A percentile compares a stretch with the other conserved stretches of the same genome.
phyloP scores from a whole-genome alignment of 2,329 filamentous ascomycete species.

The Endothia cerciana region DNA sequence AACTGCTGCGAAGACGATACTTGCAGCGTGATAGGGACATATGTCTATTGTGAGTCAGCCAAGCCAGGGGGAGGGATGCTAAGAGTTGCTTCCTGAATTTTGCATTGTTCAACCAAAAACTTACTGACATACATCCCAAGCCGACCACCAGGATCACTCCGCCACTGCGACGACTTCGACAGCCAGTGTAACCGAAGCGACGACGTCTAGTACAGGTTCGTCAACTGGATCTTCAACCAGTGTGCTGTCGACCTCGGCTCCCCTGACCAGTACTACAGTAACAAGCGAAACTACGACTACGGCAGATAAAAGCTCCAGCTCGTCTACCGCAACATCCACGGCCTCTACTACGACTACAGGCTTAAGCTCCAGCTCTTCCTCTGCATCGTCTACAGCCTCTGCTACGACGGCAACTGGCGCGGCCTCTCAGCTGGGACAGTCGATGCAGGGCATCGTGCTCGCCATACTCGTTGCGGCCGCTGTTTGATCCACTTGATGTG shows the following conservation, averaged over 20 bases:
- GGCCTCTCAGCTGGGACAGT: not conserved
- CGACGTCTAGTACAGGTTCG: slow-evolving; percentile 1
- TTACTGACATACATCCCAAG: not conserved
- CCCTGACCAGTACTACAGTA: not conserved
- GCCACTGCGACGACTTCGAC: not conserved
- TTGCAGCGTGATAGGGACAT: slow-evolving; percentile 2
- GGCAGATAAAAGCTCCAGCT: not conserved
- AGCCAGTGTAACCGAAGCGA: not conserved
- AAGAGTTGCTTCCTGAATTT: not conserved
- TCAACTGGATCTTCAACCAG: not conserved
- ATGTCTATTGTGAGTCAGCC: slow-evolving; percentile 11
- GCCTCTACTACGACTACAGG: not conserved
- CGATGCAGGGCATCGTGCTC: not conserved
- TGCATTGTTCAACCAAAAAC: no score
- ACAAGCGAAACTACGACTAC: not conserved
- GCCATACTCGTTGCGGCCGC: not conserved
- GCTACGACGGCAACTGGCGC: not conserved
- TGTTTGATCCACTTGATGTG: not conserved
- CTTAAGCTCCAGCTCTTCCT: not conserved
- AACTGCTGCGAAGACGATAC: slow-evolving; percentile 5
- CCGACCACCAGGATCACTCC: not conserved
- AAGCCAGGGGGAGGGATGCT: not conserved
- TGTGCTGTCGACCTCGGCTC: not conserved
- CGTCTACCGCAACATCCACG: no score
- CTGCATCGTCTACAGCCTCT: not conserved